A percentile compares a stretch with the other conserved stretches of the same genome.
Evolutionary conservation across 192 early-diverging fungal species (phyloP).

Genomic region (Chytriomyces hyalinus): DNA sequence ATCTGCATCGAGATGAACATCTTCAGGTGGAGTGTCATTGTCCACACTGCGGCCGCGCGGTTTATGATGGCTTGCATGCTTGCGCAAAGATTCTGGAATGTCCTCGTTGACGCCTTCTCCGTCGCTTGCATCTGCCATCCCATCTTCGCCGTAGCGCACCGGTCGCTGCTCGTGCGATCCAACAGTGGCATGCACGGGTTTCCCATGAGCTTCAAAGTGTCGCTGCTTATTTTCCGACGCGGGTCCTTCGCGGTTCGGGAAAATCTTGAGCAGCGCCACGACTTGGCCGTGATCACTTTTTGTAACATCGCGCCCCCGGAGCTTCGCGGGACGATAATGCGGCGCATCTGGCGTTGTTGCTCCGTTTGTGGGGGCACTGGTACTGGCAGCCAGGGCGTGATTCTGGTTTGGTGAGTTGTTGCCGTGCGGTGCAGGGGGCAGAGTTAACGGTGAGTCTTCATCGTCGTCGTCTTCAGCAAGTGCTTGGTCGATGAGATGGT

Average conservation of each 20-base stretch:
- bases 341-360: neutral
- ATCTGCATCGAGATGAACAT: slow-evolving; percentile 7
- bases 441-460: slow-evolving; percentile 13
- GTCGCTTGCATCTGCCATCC: slow-evolving; percentile 17
- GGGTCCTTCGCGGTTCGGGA: neutral
- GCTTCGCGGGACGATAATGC: neutral
- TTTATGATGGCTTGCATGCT: slow-evolving; percentile 5
- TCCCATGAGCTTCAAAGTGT: neutral
- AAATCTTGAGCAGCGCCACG: slow-evolving; percentile 23
- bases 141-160: slow-evolving; percentile 12
- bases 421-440: neutral
- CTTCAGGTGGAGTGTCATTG: neutral
- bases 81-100: slow-evolving; percentile 4
- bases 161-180: neutral
- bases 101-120: slow-evolving; percentile 11
- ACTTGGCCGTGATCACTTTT: slow-evolving; percentile 17
- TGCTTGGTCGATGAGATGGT: slow-evolving; percentile 26
- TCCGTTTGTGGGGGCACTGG: neutral
- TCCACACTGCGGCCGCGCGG: neutral
- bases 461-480: slow-evolving; percentile 29
- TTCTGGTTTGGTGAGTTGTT: too few relatives aligned
- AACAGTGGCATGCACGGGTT: neutral
- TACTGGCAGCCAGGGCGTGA: neutral
- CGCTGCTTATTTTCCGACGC: neutral
- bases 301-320: slow-evolving; percentile 11